A percentile compares a stretch with the other conserved stretches of the same genome.
phyloP scores from a whole-genome alignment of 2,329 filamentous ascomycete genomes.

The Domatiomyces globalis region DNA sequence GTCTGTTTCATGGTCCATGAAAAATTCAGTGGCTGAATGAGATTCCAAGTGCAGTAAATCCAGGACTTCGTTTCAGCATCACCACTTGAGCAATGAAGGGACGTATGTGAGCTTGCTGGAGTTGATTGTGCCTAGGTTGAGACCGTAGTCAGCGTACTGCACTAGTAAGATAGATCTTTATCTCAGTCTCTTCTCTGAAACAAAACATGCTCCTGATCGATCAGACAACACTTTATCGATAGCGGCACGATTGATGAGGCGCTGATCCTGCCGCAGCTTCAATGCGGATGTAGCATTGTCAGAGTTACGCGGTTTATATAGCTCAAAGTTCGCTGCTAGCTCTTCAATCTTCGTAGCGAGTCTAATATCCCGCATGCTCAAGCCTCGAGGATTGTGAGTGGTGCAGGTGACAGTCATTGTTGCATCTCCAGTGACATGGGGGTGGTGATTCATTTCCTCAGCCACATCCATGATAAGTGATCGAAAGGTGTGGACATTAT shows the following conservation, averaged over 20 bases:
- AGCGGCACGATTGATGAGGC: neutral
- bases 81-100: too few species aligned
- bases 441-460: constrained; percentile 15
- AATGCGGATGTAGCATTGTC: neutral
- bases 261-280: neutral
- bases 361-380: constrained; percentile 15
- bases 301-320: neutral
- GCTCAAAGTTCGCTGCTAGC: neutral
- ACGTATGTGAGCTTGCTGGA: too few species aligned
- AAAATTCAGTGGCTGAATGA: too few species aligned
- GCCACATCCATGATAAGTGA: constrained; percentile 8
- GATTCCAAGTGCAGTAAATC: too few species aligned
- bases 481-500: constrained; percentile 4
- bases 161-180: too few species aligned
- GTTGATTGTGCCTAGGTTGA: neutral
- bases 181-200: neutral
- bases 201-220: neutral
- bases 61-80: too few species aligned
- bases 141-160: neutral
- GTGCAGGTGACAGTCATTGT: constrained; percentile 16
- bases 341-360: constrained; percentile 11
- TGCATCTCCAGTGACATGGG: constrained; percentile 8
- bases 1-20: too few species aligned
- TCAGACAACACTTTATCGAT: neutral
- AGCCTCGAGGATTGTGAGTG: constrained; percentile 15